Percentiles rank a stretch among this genome's conserved stretches.
Conservation (phyloP, 176 grass and related monocot species). For the Saccharum spontaneum region DNA sequence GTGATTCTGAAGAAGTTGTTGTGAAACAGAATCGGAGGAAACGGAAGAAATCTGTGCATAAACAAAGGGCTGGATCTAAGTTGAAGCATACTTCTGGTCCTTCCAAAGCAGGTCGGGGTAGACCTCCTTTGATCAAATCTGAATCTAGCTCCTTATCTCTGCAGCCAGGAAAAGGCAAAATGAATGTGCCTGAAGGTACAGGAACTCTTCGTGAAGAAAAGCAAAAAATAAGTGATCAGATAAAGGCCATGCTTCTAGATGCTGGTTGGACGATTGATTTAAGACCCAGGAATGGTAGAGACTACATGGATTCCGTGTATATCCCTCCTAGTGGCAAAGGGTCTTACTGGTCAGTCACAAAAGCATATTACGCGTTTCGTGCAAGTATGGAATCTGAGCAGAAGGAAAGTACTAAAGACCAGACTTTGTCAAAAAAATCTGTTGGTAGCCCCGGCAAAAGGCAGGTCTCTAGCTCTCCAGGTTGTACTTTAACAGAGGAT, state of each 20-base stretch:
- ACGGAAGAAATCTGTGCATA: constrained; percentile 17
- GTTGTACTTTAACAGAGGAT: constrained; percentile 61
- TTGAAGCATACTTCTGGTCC: constrained; percentile 36
- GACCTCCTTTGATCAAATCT: constrained; percentile 19
- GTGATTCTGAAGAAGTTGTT: constrained; percentile 42
- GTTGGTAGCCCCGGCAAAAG: constrained; percentile 32
- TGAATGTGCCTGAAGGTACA: constrained; percentile 28
- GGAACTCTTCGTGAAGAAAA: constrained; percentile 30
- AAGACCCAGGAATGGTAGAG: constrained; percentile 78
- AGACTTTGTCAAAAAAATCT: constrained; percentile 36
- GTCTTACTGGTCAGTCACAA: constrained; percentile 96
- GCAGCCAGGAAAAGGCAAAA: background rate
- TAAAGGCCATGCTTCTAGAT: constrained; percentile 75
- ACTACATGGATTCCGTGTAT: constrained; percentile 89
- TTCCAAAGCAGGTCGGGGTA: constrained; percentile 26
- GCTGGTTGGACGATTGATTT: constrained; percentile 91
- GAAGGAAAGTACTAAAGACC: constrained; percentile 25
- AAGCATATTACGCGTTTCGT: constrained; percentile 64
- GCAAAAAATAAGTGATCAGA: constrained; percentile 75
- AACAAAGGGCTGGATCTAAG: constrained; percentile 31
- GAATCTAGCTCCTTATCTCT: constrained; percentile 30
- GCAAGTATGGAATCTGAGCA: constrained; percentile 35
- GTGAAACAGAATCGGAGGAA: constrained; percentile 31
- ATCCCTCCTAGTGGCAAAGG: constrained; percentile 81
- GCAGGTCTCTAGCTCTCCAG: background rate